Evolutionary conservation across 306 rosid species (phyloP).

Genomic region (Medicago arabica): DNA sequence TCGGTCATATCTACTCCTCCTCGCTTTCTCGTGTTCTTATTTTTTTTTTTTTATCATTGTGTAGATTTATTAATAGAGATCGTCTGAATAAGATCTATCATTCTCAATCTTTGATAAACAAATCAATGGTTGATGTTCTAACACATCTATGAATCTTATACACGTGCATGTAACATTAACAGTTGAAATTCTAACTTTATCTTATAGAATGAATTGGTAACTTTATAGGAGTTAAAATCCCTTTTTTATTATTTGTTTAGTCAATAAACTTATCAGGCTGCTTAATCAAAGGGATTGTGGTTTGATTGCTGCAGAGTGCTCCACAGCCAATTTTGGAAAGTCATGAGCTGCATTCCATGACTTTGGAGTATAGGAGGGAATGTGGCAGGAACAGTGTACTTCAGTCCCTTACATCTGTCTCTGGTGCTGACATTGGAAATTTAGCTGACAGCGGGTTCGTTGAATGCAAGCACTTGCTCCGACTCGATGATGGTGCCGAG

Average conservation of each 20-base stretch:
- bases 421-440: constrained; percentile 56
- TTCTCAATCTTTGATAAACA: neutral
- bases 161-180: neutral
- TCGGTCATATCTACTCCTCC: neutral
- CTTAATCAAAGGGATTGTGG: constrained; percentile 25
- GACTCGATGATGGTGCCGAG: constrained; percentile 77
- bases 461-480: constrained; percentile 90
- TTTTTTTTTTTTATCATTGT: neutral
- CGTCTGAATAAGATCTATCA: neutral
- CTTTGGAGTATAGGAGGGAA: constrained; percentile 93
- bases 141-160: neutral
- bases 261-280: neutral
- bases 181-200: neutral
- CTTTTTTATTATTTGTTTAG: neutral
- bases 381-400: constrained; percentile 89
- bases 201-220: neutral
- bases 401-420: constrained; percentile 70
- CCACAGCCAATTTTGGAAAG: constrained; percentile 87
- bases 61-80: constrained; percentile 13
- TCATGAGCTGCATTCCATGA: constrained; percentile 68
- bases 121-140: neutral
- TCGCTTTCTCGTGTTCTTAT: neutral
- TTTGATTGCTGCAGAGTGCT: constrained; percentile 74
- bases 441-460: constrained; percentile 51
- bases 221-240: neutral